phyloP scores from a whole-genome alignment of 192 early-diverging fungal genomes.

The Jimgerdemannia lactiflua region DNA sequence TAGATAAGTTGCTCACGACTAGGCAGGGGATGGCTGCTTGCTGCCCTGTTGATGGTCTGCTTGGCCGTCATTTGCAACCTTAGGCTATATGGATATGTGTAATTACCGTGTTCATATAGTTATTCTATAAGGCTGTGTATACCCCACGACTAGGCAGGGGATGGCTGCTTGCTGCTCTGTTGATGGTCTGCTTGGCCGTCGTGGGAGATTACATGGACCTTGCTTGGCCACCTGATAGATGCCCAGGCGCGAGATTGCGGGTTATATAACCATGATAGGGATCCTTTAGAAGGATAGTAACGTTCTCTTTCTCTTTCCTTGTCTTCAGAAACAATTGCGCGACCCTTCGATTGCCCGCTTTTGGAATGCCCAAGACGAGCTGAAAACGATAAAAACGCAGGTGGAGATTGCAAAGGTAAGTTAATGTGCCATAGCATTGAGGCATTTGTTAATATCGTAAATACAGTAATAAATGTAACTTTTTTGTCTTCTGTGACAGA shows the following conservation, averaged over 20 bases:
- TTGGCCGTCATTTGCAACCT: neutral
- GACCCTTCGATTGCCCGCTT: neutral
- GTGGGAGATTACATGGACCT: neutral
- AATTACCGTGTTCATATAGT: too few relatives aligned
- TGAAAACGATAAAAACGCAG: neutral
- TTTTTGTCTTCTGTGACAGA: neutral
- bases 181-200: neutral
- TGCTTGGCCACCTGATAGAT: neutral
- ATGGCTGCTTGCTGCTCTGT: neutral
- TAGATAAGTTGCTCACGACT: neutral
- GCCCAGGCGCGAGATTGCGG: neutral
- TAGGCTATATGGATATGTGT: too few relatives aligned
- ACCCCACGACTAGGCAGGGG: too few relatives aligned
- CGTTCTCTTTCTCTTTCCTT: neutral
- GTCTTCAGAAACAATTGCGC: too few relatives aligned
- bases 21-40: neutral
- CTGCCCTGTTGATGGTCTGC: neutral
- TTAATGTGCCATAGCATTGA: neutral
- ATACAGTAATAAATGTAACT: slow-evolving; percentile 1
- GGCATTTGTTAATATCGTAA: neutral
- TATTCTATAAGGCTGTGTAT: too few relatives aligned
- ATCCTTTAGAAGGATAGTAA: neutral
- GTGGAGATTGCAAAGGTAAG: neutral
- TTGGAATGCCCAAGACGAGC: neutral
- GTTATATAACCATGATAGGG: neutral